Percentiles rank a stretch among this genome's conserved stretches.
These are phyloP conservation scores for Aspergillus ochraceoroseus DNA, from an alignment of 2,329 filamentous ascomycete species.

Conservation along the genomic window DNA sequence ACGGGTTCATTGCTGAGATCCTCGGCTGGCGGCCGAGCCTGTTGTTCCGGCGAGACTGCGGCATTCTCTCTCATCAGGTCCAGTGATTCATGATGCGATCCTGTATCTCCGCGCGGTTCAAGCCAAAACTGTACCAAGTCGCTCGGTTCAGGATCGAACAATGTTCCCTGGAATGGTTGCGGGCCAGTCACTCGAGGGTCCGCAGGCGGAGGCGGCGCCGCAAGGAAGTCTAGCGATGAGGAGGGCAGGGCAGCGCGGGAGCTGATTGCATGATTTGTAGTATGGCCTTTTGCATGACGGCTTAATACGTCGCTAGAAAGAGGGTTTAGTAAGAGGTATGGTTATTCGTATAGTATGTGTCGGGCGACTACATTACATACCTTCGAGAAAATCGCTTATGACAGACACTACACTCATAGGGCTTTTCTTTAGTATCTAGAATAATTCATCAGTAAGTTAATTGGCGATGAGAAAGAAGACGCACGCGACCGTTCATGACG, in stretches of 20 bases:
- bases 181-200: conserved; percentile 15
- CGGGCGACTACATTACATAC: no score
- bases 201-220: conserved; percentile 13
- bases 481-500: conserved; percentile 53
- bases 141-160: conserved; percentile 28
- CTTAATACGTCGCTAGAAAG: conserved; percentile 46
- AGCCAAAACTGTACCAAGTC: conserved; percentile 38
- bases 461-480: conserved; percentile 22
- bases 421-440: conserved; percentile 52
- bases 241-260: conserved; percentile 30
- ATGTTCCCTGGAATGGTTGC: conserved; percentile 19
- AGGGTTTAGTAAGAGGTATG: conserved; percentile 15
- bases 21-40: conserved; percentile 24
- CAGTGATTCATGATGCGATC: conserved; percentile 28
- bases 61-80: conserved; percentile 28
- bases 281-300: conserved; percentile 50
- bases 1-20: conserved; percentile 22
- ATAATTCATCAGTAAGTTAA: conserved; percentile 1
- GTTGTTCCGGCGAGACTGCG: conserved; percentile 22
- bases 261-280: conserved; percentile 22
- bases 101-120: conserved; percentile 31
- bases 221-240: conserved; percentile 41
- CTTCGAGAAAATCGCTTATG: conserved; percentile 54
- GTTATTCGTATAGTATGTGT: no score
- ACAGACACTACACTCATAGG: conserved; percentile 52